Conservation (phyloP, 2,329 filamentous ascomycete species). For the Verticillium alfalfae region DNA sequence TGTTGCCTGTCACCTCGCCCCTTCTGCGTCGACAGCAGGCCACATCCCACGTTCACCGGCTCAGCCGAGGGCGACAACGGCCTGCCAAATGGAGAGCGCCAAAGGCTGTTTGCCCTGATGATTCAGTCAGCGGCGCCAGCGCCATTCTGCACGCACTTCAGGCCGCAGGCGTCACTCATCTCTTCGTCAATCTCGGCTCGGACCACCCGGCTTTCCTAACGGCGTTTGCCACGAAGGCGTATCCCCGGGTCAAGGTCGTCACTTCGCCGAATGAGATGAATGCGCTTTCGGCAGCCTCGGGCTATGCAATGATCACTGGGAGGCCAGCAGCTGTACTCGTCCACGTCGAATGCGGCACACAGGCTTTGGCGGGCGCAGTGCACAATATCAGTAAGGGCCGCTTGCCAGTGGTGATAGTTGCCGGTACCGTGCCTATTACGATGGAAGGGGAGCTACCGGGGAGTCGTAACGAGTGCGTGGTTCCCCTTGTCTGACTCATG, state of each 20-base stretch:
- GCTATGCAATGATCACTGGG: conserved; percentile 20
- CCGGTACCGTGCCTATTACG: conserved; percentile 35
- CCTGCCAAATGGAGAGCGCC: no score
- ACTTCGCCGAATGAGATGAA: conserved; percentile 25
- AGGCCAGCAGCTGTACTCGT: conserved; percentile 18
- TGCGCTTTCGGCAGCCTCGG: conserved; percentile 14
- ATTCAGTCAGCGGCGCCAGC: not conserved
- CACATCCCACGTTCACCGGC: no score
- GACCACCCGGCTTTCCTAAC: conserved; percentile 30
- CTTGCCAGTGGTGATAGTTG: conserved; percentile 32
- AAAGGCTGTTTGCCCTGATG: no score
- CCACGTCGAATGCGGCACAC: conserved; percentile 21
- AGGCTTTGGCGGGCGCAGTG: conserved; percentile 16
- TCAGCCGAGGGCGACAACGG: no score
- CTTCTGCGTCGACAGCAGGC: no score
- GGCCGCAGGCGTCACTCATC: conserved; percentile 47
- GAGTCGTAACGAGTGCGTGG: conserved; percentile 23
- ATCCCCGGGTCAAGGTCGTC: conserved; percentile 16
- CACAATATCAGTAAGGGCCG: conserved; percentile 20
- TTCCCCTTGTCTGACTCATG: not conserved
- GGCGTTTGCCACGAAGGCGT: conserved; percentile 18
- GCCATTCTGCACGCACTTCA: conserved; percentile 63
- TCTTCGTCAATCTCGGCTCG: conserved; percentile 48
- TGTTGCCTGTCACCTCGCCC: no score
- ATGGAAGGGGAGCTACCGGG: conserved; percentile 35